These are phyloP conservation scores for Starmerella ratchasimensis DNA, from an alignment of 805 yeast genomes.

Conservation along the genomic window DNA sequence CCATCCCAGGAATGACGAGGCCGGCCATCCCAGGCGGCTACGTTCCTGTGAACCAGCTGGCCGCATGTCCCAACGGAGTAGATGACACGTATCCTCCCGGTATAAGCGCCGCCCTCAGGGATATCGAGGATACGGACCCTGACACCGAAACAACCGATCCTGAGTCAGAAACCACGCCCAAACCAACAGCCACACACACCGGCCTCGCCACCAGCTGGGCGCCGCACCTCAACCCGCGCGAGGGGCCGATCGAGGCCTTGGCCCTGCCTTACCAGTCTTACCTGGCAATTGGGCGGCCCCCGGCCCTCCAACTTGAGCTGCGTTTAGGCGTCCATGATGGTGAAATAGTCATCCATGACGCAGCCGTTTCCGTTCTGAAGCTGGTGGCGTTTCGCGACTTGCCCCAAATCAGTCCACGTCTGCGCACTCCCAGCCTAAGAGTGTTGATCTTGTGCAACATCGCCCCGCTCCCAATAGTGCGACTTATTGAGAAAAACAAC, in stretches of 20 bases:
- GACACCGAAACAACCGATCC: no score
- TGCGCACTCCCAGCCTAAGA: slow-evolving; percentile 13
- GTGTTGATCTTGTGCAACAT: slow-evolving; percentile 16
- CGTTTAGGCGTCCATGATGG: background rate
- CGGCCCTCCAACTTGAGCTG: slow-evolving; percentile 13
- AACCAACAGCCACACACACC: no score
- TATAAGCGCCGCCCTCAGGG: no score
- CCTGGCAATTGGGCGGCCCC: slow-evolving; percentile 6
- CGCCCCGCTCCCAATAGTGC: slow-evolving; percentile 10
- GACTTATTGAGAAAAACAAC: slow-evolving; percentile 3
- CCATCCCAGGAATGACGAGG: no score
- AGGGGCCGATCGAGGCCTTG: background rate
- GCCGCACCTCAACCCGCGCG: background rate
- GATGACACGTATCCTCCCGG: no score
- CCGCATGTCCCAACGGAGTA: no score
- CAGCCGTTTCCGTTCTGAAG: slow-evolving; percentile 10
- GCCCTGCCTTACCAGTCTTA: slow-evolving; percentile 1
- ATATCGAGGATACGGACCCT: no score
- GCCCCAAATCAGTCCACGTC: slow-evolving; percentile 6
- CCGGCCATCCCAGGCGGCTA: no score
- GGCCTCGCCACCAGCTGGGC: no score
- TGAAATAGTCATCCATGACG: slow-evolving; percentile 6
- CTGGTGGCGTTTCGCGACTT: slow-evolving; percentile 12
- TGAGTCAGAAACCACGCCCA: no score
- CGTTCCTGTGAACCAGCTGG: no score